Evolutionary conservation across 129 eudicot species (phyloP).

Genomic region (Saposhnikovia divaricata): DNA sequence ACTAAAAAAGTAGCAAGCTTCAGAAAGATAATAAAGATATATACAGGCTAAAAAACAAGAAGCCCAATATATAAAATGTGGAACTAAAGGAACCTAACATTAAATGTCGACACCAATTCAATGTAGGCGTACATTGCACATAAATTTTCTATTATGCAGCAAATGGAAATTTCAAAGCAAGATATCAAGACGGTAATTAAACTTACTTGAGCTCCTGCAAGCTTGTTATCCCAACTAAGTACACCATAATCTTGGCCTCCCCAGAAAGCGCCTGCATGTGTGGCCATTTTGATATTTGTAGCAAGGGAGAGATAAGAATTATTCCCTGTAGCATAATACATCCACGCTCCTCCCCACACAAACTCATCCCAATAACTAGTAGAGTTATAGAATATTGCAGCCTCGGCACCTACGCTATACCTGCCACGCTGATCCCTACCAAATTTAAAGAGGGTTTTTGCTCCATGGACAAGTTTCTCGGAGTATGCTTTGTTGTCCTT

Average conservation of each 20-base stretch:
- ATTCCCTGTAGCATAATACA: slow-evolving; percentile 92
- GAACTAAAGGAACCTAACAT: neutral
- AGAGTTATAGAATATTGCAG: slow-evolving; percentile 70
- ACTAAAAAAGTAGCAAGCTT: neutral
- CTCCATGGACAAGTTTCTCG: slow-evolving; percentile 92
- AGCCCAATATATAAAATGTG: neutral
- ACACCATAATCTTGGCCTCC: slow-evolving; percentile 96
- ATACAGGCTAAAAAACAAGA: neutral
- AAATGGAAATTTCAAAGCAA: neutral
- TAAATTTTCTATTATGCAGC: neutral
- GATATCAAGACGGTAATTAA: neutral
- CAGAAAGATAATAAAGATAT: neutral
- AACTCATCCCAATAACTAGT: slow-evolving; percentile 85
- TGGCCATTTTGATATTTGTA: slow-evolving; percentile 62
- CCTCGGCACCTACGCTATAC: slow-evolving; percentile 61
- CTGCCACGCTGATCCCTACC: slow-evolving; percentile 71
- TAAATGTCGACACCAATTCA: neutral
- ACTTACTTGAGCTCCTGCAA: slow-evolving; percentile 93
- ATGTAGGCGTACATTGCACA: neutral
- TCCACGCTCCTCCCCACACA: slow-evolving; percentile 92
- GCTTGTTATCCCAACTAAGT: slow-evolving; percentile 93
- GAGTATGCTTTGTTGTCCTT: slow-evolving; percentile 91
- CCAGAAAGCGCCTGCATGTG: slow-evolving; percentile 95
- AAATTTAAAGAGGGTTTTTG: slow-evolving; percentile 66
- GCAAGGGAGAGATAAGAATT: slow-evolving; percentile 70